These are phyloP conservation scores for Pseudogymnoascus sp. DNA, from an alignment of 2,329 filamentous ascomycete genomes.

Conservation along the genomic window DNA sequence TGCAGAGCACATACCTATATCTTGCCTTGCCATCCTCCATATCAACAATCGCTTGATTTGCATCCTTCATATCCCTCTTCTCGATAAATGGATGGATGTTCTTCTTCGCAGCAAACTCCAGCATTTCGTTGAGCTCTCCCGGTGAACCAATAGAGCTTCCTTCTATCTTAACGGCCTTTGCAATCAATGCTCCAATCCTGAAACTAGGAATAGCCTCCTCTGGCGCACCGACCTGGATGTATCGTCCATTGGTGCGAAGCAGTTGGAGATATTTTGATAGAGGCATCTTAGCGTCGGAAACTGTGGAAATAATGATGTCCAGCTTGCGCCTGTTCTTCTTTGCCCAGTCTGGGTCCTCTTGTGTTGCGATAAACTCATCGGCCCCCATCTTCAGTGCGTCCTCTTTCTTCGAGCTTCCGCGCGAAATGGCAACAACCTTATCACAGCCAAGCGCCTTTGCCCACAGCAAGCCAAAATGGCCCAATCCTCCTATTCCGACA, in stretches of 20 bases:
- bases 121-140: conserved; percentile 51
- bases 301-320: conserved; percentile 51
- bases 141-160: conserved; percentile 33
- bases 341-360: conserved; percentile 49
- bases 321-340: conserved; percentile 42
- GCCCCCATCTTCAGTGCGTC: conserved; percentile 57
- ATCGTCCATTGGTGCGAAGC: conserved; percentile 48
- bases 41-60: conserved; percentile 48
- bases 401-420: conserved; percentile 46
- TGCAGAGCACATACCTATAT: conserved; percentile 41
- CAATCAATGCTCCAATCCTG: conserved; percentile 46
- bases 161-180: conserved; percentile 42
- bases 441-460: conserved; percentile 63
- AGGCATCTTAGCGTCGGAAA: conserved; percentile 51
- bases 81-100: conserved; percentile 49
- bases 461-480: conserved; percentile 65
- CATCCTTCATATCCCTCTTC: conserved; percentile 46
- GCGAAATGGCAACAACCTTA: conserved; percentile 54
- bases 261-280: conserved; percentile 51
- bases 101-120: conserved; percentile 49
- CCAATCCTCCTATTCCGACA: conserved; percentile 63
- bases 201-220: conserved; percentile 49
- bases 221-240: conserved; percentile 59
- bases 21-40: conserved; percentile 47
- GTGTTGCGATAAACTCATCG: conserved; percentile 42